Conservation (phyloP, 2,329 filamentous ascomycete genomes). For the Cytospora mali region DNA sequence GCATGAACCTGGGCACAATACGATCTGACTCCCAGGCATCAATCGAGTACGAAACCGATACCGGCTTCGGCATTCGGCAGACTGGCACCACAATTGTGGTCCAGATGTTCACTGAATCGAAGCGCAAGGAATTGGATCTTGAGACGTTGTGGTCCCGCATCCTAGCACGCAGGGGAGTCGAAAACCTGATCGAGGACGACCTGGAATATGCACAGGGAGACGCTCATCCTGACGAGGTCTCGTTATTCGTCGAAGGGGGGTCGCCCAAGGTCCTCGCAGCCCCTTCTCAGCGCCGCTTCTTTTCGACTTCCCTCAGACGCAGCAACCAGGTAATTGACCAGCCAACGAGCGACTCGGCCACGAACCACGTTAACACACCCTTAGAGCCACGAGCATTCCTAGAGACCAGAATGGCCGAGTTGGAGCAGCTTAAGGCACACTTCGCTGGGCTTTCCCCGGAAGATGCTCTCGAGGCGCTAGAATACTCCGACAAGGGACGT, state of each 20-base stretch:
- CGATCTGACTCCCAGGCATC: constrained; percentile 55
- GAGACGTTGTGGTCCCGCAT: constrained; percentile 55
- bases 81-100: constrained; percentile 57
- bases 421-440: constrained; percentile 23
- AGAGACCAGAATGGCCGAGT: constrained; percentile 7
- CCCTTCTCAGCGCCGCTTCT: constrained; percentile 29
- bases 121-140: constrained; percentile 55
- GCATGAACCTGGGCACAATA: constrained; percentile 80
- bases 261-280: constrained; percentile 19
- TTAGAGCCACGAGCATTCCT: constrained; percentile 24
- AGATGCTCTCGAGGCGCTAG: constrained; percentile 20
- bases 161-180: constrained; percentile 33
- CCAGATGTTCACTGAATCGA: constrained; percentile 59
- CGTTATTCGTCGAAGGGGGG: constrained; percentile 24
- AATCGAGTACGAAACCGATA: constrained; percentile 55
- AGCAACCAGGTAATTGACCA: constrained; percentile 27
- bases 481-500: constrained; percentile 5
- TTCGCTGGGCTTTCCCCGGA: constrained; percentile 7
- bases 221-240: constrained; percentile 22
- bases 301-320: constrained; percentile 30
- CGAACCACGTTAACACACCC: constrained; percentile 25
- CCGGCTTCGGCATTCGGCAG: constrained; percentile 70
- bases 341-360: constrained; percentile 12
- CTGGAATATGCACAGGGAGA: constrained; percentile 30
- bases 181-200: constrained; percentile 24